phyloP scores from a whole-genome alignment of 805 yeast genomes.

The Kodamaea kaohsiungensis region DNA sequence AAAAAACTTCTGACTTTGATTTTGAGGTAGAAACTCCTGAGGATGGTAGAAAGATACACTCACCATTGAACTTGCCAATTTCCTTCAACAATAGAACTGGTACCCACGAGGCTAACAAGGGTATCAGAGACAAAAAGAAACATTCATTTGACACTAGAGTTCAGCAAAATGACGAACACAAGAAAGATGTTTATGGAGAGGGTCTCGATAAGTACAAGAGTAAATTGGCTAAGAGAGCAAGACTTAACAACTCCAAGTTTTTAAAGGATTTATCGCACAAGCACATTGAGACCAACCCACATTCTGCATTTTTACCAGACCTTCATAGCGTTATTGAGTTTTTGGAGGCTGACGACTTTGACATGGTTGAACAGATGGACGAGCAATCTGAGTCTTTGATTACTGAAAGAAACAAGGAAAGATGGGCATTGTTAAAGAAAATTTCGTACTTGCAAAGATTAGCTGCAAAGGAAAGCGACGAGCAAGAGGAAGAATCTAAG shows the following conservation, averaged over 20 bases:
- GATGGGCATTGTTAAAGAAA: slow-evolving; percentile 73
- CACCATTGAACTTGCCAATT: slow-evolving; percentile 40
- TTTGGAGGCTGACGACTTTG: slow-evolving; percentile 47
- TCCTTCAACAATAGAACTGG: slow-evolving; percentile 91
- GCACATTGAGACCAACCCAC: slow-evolving; percentile 39
- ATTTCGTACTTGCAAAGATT: slow-evolving; percentile 69
- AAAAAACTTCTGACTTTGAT: slow-evolving; percentile 24
- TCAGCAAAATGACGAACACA: slow-evolving; percentile 63
- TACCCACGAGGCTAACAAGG: slow-evolving; percentile 66
- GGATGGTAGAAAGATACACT: slow-evolving; percentile 21
- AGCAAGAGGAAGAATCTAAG: slow-evolving; percentile 38
- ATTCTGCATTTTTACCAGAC: slow-evolving; percentile 51
- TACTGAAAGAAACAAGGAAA: slow-evolving; percentile 49
- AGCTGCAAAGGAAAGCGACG: slow-evolving; percentile 50
- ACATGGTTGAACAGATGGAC: slow-evolving; percentile 34
- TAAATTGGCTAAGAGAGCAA: slow-evolving; percentile 46
- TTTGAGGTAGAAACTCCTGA: slow-evolving; percentile 18
- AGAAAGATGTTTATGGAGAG: slow-evolving; percentile 71
- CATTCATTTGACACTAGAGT: slow-evolving; percentile 82
- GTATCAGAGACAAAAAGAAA: slow-evolving; percentile 80
- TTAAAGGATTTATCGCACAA: slow-evolving; percentile 57
- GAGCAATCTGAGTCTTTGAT: slow-evolving; percentile 41
- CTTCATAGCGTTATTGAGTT: slow-evolving; percentile 57
- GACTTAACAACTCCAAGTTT: slow-evolving; percentile 54
- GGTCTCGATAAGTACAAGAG: slow-evolving; percentile 68